Base-by-base conservation (phyloP, 2,329 filamentous ascomycete species). In the Fusarium chuoi region DNA sequence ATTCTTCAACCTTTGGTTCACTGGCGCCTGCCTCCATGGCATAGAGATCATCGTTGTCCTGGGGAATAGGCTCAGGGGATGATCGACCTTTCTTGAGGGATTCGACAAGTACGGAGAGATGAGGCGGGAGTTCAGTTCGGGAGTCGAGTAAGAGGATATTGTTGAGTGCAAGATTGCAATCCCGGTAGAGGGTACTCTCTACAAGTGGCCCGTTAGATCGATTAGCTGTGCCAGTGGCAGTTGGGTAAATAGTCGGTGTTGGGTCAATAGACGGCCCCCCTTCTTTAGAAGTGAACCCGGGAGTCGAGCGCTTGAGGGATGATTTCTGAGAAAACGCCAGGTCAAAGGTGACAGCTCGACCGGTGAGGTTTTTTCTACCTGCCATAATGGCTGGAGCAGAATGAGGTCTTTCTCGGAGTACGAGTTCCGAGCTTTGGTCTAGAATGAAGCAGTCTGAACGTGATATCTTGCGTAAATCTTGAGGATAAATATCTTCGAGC, bases 401-500 rank as follows among this genome's bases (percentile, higher is more conserved):
- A 14, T 55, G 52, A 38, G 36, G 26, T 33, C 28, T 33, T 9
- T 39, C 36, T 24, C 12, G 35, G 26, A 18, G 24, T 38, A 14
- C 12, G 17, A 10, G 13, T 5, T 12, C 41, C 17, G 46, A 18
- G 15, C 18, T 22, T 36, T 24, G 26, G 4, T 22, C 26, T 7
- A 36, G n/a, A 14, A 46, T n/a, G 33, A 35, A 39, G 11, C 14
- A 24, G 20, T 52, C 35, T 17, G 69, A 71, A 13, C 35, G 48
- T 5, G 44, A 33, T 13, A 39, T 42, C 24, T 36, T 36, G 13
- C 9, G 46, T 15, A 45, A 18, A 3, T 58, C 56, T 46, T 18
- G 35, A 35, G 42, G 68, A 28, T 72, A 68, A 33, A n/a, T 48
- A 3, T 48, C 46, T 42, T 71, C 41, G 9, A 71, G 69, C 68